Evolutionary conservation across 2,329 filamentous ascomycete genomes (phyloP).

Genomic region (Alternaria viburni): DNA sequence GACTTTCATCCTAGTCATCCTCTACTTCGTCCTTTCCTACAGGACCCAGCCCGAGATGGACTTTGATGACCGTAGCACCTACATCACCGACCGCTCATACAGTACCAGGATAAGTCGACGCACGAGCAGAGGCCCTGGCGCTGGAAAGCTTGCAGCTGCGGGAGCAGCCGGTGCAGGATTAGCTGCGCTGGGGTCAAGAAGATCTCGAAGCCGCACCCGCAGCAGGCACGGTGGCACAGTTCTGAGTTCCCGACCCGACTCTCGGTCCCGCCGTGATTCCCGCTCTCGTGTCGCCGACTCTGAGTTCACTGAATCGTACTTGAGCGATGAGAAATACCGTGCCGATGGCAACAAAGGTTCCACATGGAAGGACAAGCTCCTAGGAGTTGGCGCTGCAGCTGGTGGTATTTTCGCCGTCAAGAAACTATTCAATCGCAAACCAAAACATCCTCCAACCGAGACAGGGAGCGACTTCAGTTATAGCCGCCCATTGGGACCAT

Average conservation of each 20-base stretch:
- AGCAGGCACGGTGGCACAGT: slow-evolving; percentile 34
- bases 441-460: slow-evolving; percentile 51
- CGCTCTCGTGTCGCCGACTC: slow-evolving; percentile 33
- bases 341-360: slow-evolving; percentile 34
- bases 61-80: slow-evolving; percentile 64
- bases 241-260: slow-evolving; percentile 44
- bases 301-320: slow-evolving; percentile 42
- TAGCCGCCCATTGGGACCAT: slow-evolving; percentile 57
- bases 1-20: slow-evolving; percentile 72
- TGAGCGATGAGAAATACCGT: slow-evolving; percentile 53
- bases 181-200: slow-evolving; percentile 55
- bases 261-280: slow-evolving; percentile 39
- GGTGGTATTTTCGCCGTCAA: slow-evolving; percentile 51
- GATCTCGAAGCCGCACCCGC: slow-evolving; percentile 50
- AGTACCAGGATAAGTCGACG: slow-evolving; percentile 47
- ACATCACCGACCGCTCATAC: slow-evolving; percentile 60
- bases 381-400: slow-evolving; percentile 53
- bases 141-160: slow-evolving; percentile 59
- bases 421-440: slow-evolving; percentile 66
- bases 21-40: slow-evolving; percentile 83
- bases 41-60: slow-evolving; percentile 63
- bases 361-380: slow-evolving; percentile 55
- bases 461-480: slow-evolving; percentile 62
- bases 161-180: slow-evolving; percentile 65
- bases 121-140: slow-evolving; percentile 39